Evolutionary conservation across 352 stramenopile species (phyloP).

Genomic region (Phytopythium boreale): DNA sequence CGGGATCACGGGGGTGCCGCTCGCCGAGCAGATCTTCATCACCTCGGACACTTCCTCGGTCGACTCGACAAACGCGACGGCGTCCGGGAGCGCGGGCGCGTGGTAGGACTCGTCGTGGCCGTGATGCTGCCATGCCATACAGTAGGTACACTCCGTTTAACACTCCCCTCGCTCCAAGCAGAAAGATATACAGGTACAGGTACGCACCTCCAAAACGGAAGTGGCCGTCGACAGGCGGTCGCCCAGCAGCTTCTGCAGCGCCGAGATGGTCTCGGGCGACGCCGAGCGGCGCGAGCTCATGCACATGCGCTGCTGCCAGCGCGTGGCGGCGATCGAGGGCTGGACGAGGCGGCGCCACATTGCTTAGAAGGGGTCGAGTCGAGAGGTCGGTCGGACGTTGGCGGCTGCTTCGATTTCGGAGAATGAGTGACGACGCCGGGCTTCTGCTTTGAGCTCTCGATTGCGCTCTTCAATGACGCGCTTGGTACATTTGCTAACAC

Average conservation of each 20-base stretch:
- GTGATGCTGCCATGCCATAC: slow-evolving; percentile 48
- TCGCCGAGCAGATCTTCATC: slow-evolving; percentile 82
- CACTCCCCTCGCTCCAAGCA: background rate
- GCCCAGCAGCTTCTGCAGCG: slow-evolving; percentile 54
- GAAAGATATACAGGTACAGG: background rate
- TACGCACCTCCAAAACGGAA: slow-evolving; percentile 53
- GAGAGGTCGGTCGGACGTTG: slow-evolving; percentile 5
- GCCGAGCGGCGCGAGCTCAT: slow-evolving; percentile 33
- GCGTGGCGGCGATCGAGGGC: slow-evolving; percentile 1
- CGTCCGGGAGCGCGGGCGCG: slow-evolving; percentile 68
- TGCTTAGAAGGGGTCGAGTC: background rate
- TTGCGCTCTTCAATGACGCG: slow-evolving; percentile 12
- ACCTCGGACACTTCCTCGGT: slow-evolving; percentile 89
- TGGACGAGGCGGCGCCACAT: slow-evolving; percentile 32
- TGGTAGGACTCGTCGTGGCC: slow-evolving; percentile 91
- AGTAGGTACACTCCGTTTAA: slow-evolving; percentile 6
- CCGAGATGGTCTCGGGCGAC: slow-evolving; percentile 43
- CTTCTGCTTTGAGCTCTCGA: background rate
- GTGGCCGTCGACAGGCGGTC: slow-evolving; percentile 61
- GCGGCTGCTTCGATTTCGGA: slow-evolving; percentile 14
- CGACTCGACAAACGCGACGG: slow-evolving; percentile 78
- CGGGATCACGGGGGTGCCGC: slow-evolving; percentile 89
- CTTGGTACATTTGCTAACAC: background rate
- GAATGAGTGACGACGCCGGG: slow-evolving; percentile 20
- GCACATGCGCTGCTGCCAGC: slow-evolving; percentile 7